Evolutionary conservation across 1,284 basidiomycete genomes (phyloP), one percentile per base, ranked within the genome.

Genomic region (Mycosarcoma mackinlayi): DNA sequence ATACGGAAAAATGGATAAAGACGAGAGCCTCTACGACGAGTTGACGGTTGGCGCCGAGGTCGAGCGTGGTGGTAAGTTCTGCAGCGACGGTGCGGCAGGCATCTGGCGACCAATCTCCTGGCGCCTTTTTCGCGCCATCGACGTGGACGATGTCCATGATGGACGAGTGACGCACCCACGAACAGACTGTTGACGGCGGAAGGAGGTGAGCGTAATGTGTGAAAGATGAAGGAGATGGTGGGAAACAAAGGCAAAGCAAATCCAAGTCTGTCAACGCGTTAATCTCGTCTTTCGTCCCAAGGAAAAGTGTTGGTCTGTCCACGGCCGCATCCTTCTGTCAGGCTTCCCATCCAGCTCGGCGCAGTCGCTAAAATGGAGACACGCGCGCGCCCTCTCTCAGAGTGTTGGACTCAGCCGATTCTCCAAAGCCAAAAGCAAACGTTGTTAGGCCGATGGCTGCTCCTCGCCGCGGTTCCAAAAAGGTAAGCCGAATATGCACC

Each of bases 21-120:
- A 99, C 95, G 59, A 99, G 87, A 1, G 91, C 93, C 76, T 98
- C 98, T 82, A 95, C 89, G 47, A 98, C 89, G 21, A 71, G 66
- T 16, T 68, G 55, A 31, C 69, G 75, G 28, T 75, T 61, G n/a
- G 67, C 46, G 9, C 79, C 80, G 14, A 82, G 73, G 45, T 82
- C 80, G 39, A 80, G 65, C 13, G 78, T 72, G 27, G 68, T 59
- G 9, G 78, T 80, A 30, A 81, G 71, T 58, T 81, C 78, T 10
- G 51, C 35, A 21, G 78, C 80, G 31, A 81, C 80, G 23, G 80
- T 79, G 51, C 79, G 67, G 52, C 81, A 82, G 24, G 80, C 80
- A 24, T 75, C 68, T n/a, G 78, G 76, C 30, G 78, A 76, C 80
- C 80, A 82, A 64, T 82, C 80, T 16, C 80, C 80, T 11, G 79